Evolutionary conservation across 1,284 basidiomycete species (phyloP).

Genomic region (Trichosporon coremiiforme): DNA sequence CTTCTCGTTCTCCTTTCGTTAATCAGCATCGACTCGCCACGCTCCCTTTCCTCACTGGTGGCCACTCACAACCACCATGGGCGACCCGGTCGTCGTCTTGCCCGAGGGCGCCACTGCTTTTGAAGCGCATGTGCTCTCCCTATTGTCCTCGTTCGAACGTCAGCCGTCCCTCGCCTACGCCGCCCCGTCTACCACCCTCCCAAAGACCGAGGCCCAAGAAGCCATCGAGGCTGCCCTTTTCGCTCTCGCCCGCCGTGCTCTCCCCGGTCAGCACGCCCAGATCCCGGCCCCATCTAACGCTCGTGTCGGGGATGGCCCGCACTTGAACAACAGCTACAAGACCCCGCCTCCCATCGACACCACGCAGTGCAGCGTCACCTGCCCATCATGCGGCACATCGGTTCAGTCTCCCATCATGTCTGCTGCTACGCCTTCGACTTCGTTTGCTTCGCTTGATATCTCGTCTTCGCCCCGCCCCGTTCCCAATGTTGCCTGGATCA

Average conservation of each 20-base stretch:
- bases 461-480: constrained; percentile 34
- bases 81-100: constrained; percentile 22
- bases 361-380: constrained; percentile 32
- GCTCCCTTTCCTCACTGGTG: neutral
- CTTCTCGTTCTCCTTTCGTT: neutral
- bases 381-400: constrained; percentile 38
- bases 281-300: neutral
- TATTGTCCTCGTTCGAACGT: constrained; percentile 42
- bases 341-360: constrained; percentile 43
- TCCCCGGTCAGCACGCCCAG: constrained; percentile 10
- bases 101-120: constrained; percentile 37
- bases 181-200: constrained; percentile 35
- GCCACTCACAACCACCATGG: constrained; percentile 23
- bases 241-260: constrained; percentile 42
- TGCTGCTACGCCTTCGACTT: constrained; percentile 25
- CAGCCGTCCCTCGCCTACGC: constrained; percentile 49
- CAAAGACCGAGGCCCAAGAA: constrained; percentile 45
- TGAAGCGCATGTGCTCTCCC: constrained; percentile 45
- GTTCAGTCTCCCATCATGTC: constrained; percentile 23
- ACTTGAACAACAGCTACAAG: constrained; percentile 28
- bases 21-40: neutral
- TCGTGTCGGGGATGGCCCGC: constrained; percentile 9
- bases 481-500: constrained; percentile 37
- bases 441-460: constrained; percentile 33
- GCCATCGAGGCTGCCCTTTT: constrained; percentile 49